Evolutionary conservation across 371 early-diverging fungal species (phyloP).

Genomic region (Nematocida minor): DNA sequence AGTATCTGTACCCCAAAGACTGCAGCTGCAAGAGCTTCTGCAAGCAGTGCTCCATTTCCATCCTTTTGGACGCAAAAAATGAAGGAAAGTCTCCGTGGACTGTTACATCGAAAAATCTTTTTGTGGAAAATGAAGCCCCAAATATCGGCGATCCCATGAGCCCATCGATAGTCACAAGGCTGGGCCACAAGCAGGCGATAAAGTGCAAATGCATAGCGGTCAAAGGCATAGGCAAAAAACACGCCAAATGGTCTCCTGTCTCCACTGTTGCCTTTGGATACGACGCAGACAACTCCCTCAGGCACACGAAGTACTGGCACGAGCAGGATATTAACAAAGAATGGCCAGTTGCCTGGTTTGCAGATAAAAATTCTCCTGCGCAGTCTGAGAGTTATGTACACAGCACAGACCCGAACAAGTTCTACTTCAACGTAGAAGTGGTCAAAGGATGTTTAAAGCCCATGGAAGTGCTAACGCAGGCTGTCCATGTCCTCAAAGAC

Average conservation of each 20-base stretch:
- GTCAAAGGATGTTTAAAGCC: slow-evolving; percentile 60
- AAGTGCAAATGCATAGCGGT: slow-evolving; percentile 44
- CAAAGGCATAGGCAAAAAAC: slow-evolving; percentile 73
- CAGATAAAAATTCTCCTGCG: slow-evolving; percentile 12
- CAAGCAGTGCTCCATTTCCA: slow-evolving; percentile 29
- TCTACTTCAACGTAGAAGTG: slow-evolving; percentile 63
- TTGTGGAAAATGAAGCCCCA: neutral
- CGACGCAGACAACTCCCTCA: slow-evolving; percentile 83
- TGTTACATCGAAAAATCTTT: slow-evolving; percentile 36
- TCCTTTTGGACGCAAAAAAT: slow-evolving; percentile 31
- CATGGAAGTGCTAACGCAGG: slow-evolving; percentile 51
- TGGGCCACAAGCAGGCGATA: slow-evolving; percentile 44
- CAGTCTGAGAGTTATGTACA: slow-evolving; percentile 9
- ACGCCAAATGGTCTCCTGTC: slow-evolving; percentile 96
- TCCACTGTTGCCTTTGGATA: slow-evolving; percentile 26
- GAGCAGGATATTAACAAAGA: slow-evolving; percentile 71
- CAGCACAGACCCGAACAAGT: slow-evolving; percentile 19
- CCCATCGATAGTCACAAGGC: slow-evolving; percentile 31
- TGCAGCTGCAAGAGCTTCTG: slow-evolving; percentile 49
- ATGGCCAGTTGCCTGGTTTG: slow-evolving; percentile 55
- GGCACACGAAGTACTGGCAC: slow-evolving; percentile 85
- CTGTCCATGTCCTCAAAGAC: slow-evolving; percentile 52
- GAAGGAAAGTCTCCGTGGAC: neutral
- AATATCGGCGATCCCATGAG: slow-evolving; percentile 33
- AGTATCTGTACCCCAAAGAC: slow-evolving; percentile 39